Evolutionary conservation across 177 flowering plant genomes (phyloP), one percentile per base, ranked within the genome.

Genomic region (Vitis hybrid): DNA sequence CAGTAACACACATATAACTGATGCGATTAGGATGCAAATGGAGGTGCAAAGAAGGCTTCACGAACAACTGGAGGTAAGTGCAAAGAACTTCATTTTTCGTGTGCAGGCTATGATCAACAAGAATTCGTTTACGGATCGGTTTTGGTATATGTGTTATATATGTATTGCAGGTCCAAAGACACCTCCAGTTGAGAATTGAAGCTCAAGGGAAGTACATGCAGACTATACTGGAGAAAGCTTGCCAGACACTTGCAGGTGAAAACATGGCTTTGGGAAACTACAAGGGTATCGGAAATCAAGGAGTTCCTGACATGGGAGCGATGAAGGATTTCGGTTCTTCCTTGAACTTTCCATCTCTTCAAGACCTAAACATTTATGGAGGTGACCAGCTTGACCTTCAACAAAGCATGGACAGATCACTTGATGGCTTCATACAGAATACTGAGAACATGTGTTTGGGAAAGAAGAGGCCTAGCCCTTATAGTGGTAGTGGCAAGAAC

Each of bases 191-290:
- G 74, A 86, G 97, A 77, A 95, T 92, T 59, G 99, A 95, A 71
- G 99, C 99, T 45, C 99, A 95, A 79, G 99, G 98, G 22, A 95
- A 95, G 79, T 95, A 95, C 82, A 93, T 95, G 97, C 99, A 95
- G 56, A 85, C 86, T 45, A 93, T 95, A 69, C 77, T 95, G 66
- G 97, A 93, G 74, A 95, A 93, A 74, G 99, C 99, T 65, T 95
- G 89, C 64, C 98, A 95, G 79, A 93, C 94, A 55, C 90, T 95
- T 48, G 88, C 87, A 7, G 85, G 87, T 5, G 97, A 91, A 50
- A 86, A 82, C 77, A 81, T 76, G 81, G 71, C 80, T 9, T 51
- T 71, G 1, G 88, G 74, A 57, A 72, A 80, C 81, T 81, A 76
- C 70, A 86, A 84, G 62, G 80, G 78, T 15, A 71, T 71, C 11